Conservation (phyloP, 345 rosid genomes). For the Sisymbrium irio region DNA sequence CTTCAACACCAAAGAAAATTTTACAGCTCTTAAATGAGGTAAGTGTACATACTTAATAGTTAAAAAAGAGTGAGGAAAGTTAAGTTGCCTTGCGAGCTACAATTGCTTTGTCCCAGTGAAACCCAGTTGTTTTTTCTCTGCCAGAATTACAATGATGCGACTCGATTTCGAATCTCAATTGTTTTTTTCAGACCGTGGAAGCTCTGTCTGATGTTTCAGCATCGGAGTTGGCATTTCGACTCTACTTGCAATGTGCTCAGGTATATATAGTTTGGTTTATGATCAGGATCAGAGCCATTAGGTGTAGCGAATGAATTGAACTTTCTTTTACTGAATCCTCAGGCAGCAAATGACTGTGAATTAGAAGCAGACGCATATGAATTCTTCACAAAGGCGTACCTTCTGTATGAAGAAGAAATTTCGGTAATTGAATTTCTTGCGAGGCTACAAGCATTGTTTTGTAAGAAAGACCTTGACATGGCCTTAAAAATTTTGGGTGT, state of each 20-base stretch:
- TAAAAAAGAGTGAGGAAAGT: conserved; percentile 6
- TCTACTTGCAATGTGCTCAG: conserved; percentile 94
- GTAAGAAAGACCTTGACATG: conserved; percentile 16
- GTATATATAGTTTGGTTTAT: conserved; percentile 38
- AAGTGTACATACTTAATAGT: conserved; percentile 18
- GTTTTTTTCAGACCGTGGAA: conserved; percentile 62
- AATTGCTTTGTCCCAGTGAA: conserved; percentile 14
- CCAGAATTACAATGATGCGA: conserved; percentile 4
- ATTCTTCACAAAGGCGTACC: conserved; percentile 94
- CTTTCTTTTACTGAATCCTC: conserved; percentile 20
- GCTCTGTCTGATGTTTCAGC: conserved; percentile 65
- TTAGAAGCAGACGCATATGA: conserved; percentile 87
- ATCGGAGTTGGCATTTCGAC: conserved; percentile 75
- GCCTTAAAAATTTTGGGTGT: conserved; percentile 14
- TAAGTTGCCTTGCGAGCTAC: conserved; percentile 7
- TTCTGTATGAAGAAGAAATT: conserved; percentile 92
- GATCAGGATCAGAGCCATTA: conserved; percentile 1
- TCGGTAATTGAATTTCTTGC: conserved; percentile 62
- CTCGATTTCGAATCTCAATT: not conserved
- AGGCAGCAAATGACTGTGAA: conserved; percentile 94
- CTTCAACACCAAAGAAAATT: conserved; percentile 69
- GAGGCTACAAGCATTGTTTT: not conserved
- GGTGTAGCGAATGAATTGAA: conserved; percentile 13
- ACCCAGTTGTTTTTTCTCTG: conserved; percentile 2
- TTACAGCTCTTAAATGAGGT: conserved; percentile 94